Base-by-base conservation (phyloP, 495 filamentous ascomycete genomes). In the Arthonia radiata region DNA sequence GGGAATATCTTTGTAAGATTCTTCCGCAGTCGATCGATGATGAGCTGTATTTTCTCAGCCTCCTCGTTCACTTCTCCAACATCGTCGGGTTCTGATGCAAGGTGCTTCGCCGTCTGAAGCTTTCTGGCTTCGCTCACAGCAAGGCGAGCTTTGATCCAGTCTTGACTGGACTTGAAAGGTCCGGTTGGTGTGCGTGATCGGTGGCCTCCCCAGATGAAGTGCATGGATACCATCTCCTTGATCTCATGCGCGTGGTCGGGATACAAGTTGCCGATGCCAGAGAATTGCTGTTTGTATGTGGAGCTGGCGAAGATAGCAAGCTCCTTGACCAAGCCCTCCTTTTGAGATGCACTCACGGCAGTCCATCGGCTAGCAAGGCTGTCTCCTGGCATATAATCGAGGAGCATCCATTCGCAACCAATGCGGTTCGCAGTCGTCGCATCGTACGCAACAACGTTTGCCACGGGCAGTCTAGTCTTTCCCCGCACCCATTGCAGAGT, bases 351-450 rank as follows among this genome's bases (percentile, higher is more conserved):
- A 4, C 41, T 23, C 40, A 56, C 43, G 2, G 33, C 37, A 1
- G 36, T 17, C 57, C 59, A 67, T 17, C 46, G 31, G n/a, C 50
- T 33, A 17, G 37, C 29, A 1, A 57, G 45, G 0, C 47, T 38
- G 4, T 25, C 43, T 2, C 64, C 63, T 3, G 45, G 29, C 23
- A 67, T 36, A 31, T 37, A 43, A 11, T 52, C 49, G 56, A 67
- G 60, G 7, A 70, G 31, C 1, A 67, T 55, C 64, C 64, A 71
- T 47, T 67, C 64, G 32, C 59, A 64, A 6, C 55, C 56, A 15
- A 69, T 39, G 6, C 46, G 44, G 32, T 59, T 65, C 4, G 47
- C 24, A 3, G 31, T 28, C 0, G 53, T 49, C 12, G 51, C 43
- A 27, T 67, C 53, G 22, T 49, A 64, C 12, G 49, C 50, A 13